These are phyloP conservation scores for Parasitella parasitica DNA, from an alignment of 371 early-diverging fungal genomes.

Conservation along the genomic window DNA sequence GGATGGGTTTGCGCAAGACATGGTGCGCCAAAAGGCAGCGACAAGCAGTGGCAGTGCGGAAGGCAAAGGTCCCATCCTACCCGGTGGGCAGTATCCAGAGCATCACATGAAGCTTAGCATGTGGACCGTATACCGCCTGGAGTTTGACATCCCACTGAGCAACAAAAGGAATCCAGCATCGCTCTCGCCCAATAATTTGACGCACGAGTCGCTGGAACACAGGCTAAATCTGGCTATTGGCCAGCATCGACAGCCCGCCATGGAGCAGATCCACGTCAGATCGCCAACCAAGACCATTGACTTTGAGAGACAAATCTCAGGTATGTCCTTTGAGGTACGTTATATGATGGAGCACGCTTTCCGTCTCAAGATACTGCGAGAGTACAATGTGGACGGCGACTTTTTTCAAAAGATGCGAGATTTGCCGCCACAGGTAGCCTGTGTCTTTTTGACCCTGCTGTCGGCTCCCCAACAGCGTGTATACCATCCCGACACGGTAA, in stretches of 20 bases:
- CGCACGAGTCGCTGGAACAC: conserved; percentile 22
- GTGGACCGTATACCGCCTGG: conserved; percentile 38
- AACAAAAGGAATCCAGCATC: background rate
- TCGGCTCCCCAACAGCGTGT: conserved; percentile 31
- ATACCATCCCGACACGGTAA: conserved; percentile 27
- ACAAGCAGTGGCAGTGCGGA: background rate
- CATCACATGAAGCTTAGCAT: conserved; percentile 17
- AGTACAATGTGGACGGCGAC: conserved; percentile 36
- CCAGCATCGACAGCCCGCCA: background rate
- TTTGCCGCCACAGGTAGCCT: conserved; percentile 27
- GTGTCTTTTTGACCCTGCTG: conserved; percentile 26
- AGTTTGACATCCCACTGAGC: conserved; percentile 19
- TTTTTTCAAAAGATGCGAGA: conserved; percentile 27
- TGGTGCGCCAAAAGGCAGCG: background rate
- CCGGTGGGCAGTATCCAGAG: conserved; percentile 8
- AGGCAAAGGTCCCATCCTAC: background rate
- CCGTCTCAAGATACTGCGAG: conserved; percentile 33
- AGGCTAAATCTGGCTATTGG: background rate
- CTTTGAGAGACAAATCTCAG: background rate
- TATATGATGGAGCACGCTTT: conserved; percentile 49
- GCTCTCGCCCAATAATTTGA: background rate
- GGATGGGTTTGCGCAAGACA: conserved; percentile 6
- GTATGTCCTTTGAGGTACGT: conserved; percentile 35
- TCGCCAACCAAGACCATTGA: background rate
- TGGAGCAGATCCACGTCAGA: background rate